Evolutionary conservation across 805 yeast species (phyloP), one percentile per base, ranked within the genome.

Genomic region (Scheffersomyces stipitis): DNA sequence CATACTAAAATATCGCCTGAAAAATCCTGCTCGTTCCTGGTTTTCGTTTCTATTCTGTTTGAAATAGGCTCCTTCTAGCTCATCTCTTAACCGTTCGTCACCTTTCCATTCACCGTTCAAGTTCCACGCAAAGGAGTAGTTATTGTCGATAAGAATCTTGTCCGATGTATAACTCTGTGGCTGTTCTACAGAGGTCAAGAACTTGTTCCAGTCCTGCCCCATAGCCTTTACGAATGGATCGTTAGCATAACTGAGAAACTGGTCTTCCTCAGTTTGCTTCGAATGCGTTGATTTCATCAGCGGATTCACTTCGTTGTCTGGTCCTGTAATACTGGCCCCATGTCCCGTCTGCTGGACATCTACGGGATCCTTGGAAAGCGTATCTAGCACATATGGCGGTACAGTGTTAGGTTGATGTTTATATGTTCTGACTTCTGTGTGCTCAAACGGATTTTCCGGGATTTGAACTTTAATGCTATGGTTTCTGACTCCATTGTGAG

Each of bases 361-460:
- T 26, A 57, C 44, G 46, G 63, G 69, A 15, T 68, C 71, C 38
- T 58, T 62, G 3, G 72, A 58, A n/a, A 79, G 52, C 20, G 72
- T 71, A 40, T 80, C 84, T 30, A 83, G 56, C 1, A 78, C 88
- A 59, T 78, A 84, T 1, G 84, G 81, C 1, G 91, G 91, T 15
- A 69, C 61, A 18, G 61, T 58, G 28, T 61, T 62, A 12, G 73
- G 60, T 30, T 46, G 50, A 35, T 63, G 67, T 33, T 56, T 52
- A 48, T 69, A 69, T n/a, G 62, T 40, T 26, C 49, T 56, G 9
- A 62, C 49, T 27, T 51, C 48, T 15, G 63, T 31, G 18, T 56
- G 41, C 15, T 49, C 56, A 42, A 62, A 60, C 7, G 66, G 63
- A 34, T 61, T 46, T 7, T 27, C 30, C 17, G 32, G 16, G 36